These are phyloP conservation scores for Schizosaccharomyces osmophilus DNA, from an alignment of 805 yeast species.

Conservation along the genomic window DNA sequence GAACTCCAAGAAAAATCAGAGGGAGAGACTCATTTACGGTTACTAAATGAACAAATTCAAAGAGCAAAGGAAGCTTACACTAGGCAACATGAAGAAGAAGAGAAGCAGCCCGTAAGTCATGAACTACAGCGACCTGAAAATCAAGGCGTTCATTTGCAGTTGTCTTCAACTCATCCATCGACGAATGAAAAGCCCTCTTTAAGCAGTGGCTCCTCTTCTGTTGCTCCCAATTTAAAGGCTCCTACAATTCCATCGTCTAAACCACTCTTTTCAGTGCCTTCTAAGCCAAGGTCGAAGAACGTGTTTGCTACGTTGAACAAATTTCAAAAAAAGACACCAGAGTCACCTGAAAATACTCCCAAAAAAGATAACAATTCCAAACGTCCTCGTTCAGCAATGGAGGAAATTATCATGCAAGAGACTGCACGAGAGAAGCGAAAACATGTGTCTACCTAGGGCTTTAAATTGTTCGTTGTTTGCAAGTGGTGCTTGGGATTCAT, in stretches of 20 bases:
- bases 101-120: not conserved
- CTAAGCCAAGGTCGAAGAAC: not conserved
- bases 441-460: not conserved
- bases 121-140: not conserved
- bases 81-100: not conserved
- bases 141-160: not conserved
- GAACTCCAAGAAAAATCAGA: conserved; percentile 20
- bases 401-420: not conserved
- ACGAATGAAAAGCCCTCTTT: too few relatives aligned
- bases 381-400: not conserved
- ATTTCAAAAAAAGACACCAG: not conserved
- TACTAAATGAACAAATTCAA: conserved; percentile 30
- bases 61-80: conserved; percentile 14
- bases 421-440: not conserved
- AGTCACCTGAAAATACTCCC: not conserved
- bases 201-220: not conserved
- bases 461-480: not conserved
- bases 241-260: not conserved
- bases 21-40: conserved; percentile 20
- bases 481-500: not conserved
- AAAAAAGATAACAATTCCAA: not conserved
- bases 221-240: not conserved
- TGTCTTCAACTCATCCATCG: not conserved
- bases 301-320: not conserved
- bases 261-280: not conserved